A percentile compares a stretch with the other conserved stretches of the same genome.
These are phyloP conservation scores for Setaria viridis DNA, from an alignment of 202 grass and related monocot species.

Conservation along the genomic window DNA sequence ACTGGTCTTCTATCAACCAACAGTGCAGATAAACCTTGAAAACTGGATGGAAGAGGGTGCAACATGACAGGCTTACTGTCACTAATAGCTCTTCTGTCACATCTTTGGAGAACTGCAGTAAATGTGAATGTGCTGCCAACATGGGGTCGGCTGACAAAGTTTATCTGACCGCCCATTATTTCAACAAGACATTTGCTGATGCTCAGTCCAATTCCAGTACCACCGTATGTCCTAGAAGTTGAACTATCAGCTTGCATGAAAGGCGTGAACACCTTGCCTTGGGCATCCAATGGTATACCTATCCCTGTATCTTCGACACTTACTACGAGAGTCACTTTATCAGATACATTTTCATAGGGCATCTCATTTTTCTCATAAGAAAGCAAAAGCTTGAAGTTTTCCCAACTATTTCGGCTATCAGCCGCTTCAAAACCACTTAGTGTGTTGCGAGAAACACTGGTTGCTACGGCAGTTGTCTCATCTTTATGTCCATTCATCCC, in stretches of 20 bases:
- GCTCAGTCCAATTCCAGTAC: conserved; percentile 95
- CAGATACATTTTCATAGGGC: conserved; percentile 53
- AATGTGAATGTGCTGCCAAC: conserved; percentile 97
- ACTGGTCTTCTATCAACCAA: conserved; percentile 87
- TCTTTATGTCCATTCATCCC: conserved; percentile 67
- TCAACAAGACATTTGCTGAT: conserved; percentile 96
- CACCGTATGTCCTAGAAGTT: conserved; percentile 88
- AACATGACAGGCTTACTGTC: conserved; percentile 64
- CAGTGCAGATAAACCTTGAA: conserved; percentile 72
- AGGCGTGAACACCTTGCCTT: conserved; percentile 86
- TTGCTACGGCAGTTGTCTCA: conserved; percentile 53
- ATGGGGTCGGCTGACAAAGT: conserved; percentile 75
- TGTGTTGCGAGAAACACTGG: conserved; percentile 59
- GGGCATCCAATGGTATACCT: conserved; percentile 85
- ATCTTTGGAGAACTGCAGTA: conserved; percentile 65
- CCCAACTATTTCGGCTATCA: conserved; percentile 88
- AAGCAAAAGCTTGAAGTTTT: conserved; percentile 82
- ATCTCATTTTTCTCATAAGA: conserved; percentile 56
- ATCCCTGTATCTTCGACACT: conserved; percentile 96
- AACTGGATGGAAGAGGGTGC: conserved; percentile 73
- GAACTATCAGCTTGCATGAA: conserved; percentile 99
- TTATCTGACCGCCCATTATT: conserved; percentile 91
- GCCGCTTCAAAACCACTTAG: conserved; percentile 94
- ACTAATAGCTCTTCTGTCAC: conserved; percentile 51
- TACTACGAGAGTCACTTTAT: conserved; percentile 81